These are phyloP conservation scores for Candida sonorensis DNA, from an alignment of 805 yeast species.

Conservation along the genomic window DNA sequence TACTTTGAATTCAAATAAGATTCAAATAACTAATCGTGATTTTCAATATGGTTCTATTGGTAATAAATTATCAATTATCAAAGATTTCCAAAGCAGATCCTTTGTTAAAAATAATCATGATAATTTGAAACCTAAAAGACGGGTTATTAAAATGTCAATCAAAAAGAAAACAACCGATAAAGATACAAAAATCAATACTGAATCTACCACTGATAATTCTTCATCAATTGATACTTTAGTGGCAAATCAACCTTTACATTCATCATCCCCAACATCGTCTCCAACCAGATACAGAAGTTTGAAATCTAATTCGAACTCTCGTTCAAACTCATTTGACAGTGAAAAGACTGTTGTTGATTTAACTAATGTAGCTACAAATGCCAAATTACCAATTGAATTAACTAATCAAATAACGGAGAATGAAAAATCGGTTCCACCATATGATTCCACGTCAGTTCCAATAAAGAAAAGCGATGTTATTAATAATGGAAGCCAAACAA, in stretches of 20 bases:
- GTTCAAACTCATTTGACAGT: too few species aligned
- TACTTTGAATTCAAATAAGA: slow-evolving; percentile 23
- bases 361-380: too few species aligned
- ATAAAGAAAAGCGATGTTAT: background rate
- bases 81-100: slow-evolving; percentile 39
- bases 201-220: background rate
- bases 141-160: slow-evolving; percentile 18
- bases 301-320: background rate
- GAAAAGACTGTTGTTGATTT: too few species aligned
- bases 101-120: slow-evolving; percentile 28
- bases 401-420: background rate
- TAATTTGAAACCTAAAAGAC: slow-evolving; percentile 24
- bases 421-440: background rate
- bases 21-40: slow-evolving; percentile 27
- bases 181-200: background rate
- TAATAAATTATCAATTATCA: slow-evolving; percentile 32
- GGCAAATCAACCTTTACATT: background rate
- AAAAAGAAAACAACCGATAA: slow-evolving; percentile 2
- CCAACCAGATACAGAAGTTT: background rate
- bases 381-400: background rate
- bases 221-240: background rate
- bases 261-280: background rate
- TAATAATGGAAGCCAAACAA: background rate
- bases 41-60: slow-evolving; percentile 27
- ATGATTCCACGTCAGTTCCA: background rate